Base-by-base conservation (phyloP, 2,329 filamentous ascomycete species). In the Cercospora citrullina region DNA sequence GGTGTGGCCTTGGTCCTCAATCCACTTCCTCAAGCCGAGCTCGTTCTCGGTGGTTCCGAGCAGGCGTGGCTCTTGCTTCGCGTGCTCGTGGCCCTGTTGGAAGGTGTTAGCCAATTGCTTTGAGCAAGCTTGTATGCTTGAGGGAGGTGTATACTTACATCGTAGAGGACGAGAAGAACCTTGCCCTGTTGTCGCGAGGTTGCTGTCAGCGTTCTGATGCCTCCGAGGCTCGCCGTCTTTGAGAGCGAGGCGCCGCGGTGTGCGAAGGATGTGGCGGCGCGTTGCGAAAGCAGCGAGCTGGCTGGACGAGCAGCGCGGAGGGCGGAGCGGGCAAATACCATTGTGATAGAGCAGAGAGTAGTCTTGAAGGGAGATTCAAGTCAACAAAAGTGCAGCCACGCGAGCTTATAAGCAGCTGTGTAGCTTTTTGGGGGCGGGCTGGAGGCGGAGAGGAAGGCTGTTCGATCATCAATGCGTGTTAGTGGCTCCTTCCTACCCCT, bases 1-100 rank as follows among this genome's bases (percentile, higher is more conserved):
- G 72, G 92, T 96, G 88, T 99, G 95, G 77, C 95, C 95, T 81
- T 96, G 90, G 71, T 94, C 92, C 86, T 98, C 95, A 75, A 99
- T 90, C 94, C 95, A 99, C 84, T 96, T 94, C 79, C 95, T 89
- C 80, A 99, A 86, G 76, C 95, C 95, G 71, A 99, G 92, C 87
- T 99, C 95, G 82, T 98, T 98, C 87, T 99, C 93, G 60, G 93
- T 97, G 72, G 95, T 97, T 78, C 95, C 95, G 77, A 97, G 89
- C 76, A 99, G 87, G 77, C 87, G 88, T 72, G 94, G 93, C 80
- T 96, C 93, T 79, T 97, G 87, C 83, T 91, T 84, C 84, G 94
- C 93, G 85, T 97, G 93, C 84, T 93, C 85, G 80, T 89, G 87
- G 81, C 93, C 88, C 87, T 89, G 69, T 16, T 18, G 8, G 16